phyloP scores from a whole-genome alignment of 2,329 filamentous ascomycete genomes.

The Canariomyces notabilis region DNA sequence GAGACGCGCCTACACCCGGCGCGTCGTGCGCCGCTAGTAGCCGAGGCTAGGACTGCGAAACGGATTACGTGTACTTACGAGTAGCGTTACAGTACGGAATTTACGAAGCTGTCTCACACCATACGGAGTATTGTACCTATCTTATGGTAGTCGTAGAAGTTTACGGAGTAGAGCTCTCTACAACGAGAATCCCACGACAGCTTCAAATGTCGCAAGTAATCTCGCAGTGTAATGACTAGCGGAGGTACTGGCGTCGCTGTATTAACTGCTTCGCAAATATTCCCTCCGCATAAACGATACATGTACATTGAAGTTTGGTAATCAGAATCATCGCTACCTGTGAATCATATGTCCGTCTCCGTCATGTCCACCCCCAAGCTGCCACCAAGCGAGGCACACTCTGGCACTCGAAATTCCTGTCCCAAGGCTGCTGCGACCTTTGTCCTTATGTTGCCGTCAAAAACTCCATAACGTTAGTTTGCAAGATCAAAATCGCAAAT shows the following conservation, averaged over 20 bases:
- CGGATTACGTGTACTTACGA: no score
- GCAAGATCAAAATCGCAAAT: constrained; percentile 18
- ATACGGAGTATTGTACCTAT: no score
- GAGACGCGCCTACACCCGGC: no score
- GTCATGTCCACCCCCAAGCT: constrained; percentile 19
- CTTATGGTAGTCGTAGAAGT: no score
- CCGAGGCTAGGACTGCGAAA: constrained; percentile 2
- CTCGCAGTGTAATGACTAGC: no score
- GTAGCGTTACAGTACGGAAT: no score
- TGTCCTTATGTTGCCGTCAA: constrained; percentile 28
- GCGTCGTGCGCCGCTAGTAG: neutral
- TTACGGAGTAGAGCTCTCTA: no score
- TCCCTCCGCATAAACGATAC: constrained; percentile 10
- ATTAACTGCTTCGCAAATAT: constrained; percentile 7
- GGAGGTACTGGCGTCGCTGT: constrained; percentile 12
- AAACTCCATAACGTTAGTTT: constrained; percentile 27
- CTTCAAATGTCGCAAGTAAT: no score
- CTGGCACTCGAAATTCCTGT: constrained; percentile 21
- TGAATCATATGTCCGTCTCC: constrained; percentile 25
- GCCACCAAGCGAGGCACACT: constrained; percentile 16
- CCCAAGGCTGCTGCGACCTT: constrained; percentile 21
- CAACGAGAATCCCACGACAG: no score
- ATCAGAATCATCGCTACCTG: constrained; percentile 22
- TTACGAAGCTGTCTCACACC: no score
- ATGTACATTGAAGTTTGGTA: constrained; percentile 26